phyloP scores from a whole-genome alignment of 805 yeast species.

The Starmerella tilneyi region DNA sequence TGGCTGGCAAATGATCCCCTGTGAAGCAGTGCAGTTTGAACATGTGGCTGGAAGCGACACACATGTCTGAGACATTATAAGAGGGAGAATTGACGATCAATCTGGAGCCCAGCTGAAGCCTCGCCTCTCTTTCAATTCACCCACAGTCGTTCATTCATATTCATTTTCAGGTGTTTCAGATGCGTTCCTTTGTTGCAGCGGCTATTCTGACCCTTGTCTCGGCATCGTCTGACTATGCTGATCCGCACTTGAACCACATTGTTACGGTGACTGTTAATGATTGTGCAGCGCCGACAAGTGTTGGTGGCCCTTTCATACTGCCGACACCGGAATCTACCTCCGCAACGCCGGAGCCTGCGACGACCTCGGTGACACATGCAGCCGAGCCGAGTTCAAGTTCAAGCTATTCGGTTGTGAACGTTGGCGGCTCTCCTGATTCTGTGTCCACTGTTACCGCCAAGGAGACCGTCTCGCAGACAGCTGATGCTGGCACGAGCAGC shows the following conservation, averaged over 20 bases:
- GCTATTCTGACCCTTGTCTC: slow-evolving; percentile 6
- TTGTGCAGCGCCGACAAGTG: slow-evolving; percentile 12
- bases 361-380: neutral
- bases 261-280: slow-evolving; percentile 23
- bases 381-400: slow-evolving; percentile 8
- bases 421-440: slow-evolving; percentile 22
- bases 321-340: neutral
- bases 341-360: neutral
- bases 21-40: neutral
- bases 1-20: neutral
- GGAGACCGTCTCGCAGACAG: neutral
- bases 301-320: neutral
- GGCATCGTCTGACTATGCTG: slow-evolving; percentile 21
- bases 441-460: slow-evolving; percentile 17
- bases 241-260: slow-evolving; percentile 25
- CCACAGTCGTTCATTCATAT: slow-evolving; percentile 1
- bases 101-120: slow-evolving; percentile 1
- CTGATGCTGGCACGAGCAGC: neutral
- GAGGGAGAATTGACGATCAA: neutral
- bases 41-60: slow-evolving; percentile 6
- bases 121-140: slow-evolving; percentile 6
- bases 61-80: slow-evolving; percentile 5
- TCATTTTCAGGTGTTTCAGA: slow-evolving; percentile 7
- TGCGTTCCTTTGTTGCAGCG: slow-evolving; percentile 14
- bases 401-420: slow-evolving; percentile 26